Conservation (phyloP, 208 protist genomes). For the Trichomonas tenax region DNA sequence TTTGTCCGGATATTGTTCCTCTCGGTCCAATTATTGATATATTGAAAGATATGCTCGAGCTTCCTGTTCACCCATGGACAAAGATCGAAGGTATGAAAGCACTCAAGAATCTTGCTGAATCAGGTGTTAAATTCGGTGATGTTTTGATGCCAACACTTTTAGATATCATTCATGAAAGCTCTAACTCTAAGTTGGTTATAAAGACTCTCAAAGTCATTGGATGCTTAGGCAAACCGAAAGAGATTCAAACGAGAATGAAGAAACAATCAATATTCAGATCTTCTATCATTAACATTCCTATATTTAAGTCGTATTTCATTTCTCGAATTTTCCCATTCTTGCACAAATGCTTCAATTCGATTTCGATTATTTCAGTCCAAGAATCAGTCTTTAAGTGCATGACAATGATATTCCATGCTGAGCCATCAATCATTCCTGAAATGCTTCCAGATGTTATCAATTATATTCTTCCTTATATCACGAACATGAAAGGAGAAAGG, state of each 20-base stretch:
- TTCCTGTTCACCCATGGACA: conserved; percentile 3
- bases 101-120: not conserved
- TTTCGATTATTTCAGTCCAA: not conserved
- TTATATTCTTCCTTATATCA: not conserved
- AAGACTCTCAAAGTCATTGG: not conserved
- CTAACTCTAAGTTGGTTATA: not conserved
- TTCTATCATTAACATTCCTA: not conserved
- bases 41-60: not conserved
- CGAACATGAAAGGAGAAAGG: not conserved
- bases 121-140: no score
- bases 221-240: not conserved
- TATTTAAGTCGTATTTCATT: not conserved
- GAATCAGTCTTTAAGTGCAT: not conserved
- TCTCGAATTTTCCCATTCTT: not conserved
- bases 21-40: not conserved
- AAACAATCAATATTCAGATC: not conserved
- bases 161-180: not conserved
- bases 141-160: not conserved
- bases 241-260: not conserved
- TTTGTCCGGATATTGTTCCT: conserved; percentile 1
- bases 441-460: not conserved
- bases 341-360: not conserved
- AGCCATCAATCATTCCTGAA: not conserved
- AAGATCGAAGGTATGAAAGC: not conserved
- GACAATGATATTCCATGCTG: not conserved